phyloP scores from a whole-genome alignment of 768 basidiomycete species.

The Agaricus blazei region DNA sequence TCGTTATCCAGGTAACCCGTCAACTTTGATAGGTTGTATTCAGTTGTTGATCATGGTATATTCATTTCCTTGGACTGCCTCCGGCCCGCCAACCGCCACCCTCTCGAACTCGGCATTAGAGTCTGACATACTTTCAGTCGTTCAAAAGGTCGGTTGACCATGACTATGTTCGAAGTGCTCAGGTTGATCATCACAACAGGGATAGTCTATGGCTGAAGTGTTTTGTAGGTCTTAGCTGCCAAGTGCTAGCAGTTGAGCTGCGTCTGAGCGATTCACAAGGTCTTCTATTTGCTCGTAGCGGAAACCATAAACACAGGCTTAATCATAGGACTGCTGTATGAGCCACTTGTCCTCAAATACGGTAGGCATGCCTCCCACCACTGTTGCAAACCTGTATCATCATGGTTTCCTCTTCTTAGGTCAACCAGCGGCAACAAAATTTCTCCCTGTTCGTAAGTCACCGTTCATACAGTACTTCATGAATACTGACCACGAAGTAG shows the following conservation, averaged over 20 bases:
- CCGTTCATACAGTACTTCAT: background rate
- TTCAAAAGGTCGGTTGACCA: conserved; percentile 23
- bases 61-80: background rate
- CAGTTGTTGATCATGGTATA: background rate
- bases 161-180: background rate
- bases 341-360: conserved; percentile 32
- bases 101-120: conserved; percentile 12
- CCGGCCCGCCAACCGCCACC: background rate
- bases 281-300: conserved; percentile 27
- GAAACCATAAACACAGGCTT: conserved; percentile 32
- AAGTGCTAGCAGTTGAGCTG: background rate
- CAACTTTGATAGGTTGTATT: background rate
- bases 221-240: conserved; percentile 19
- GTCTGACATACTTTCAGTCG: conserved; percentile 29
- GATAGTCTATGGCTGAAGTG: conserved; percentile 27
- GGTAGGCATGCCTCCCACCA: conserved; percentile 18
- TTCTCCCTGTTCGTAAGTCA: conserved; percentile 24
- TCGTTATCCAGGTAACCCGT: conserved; percentile 21
- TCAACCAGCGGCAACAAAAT: conserved; percentile 16
- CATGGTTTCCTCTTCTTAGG: conserved; percentile 8
- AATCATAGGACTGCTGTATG: conserved; percentile 32
- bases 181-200: conserved; percentile 12
- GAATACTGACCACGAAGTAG: conserved; percentile 12
- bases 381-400: background rate
- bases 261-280: conserved; percentile 10